A percentile compares a stretch with the other conserved stretches of the same genome.
These are phyloP conservation scores for Malassezia nana DNA, from an alignment of 1,284 basidiomycete genomes.

Conservation along the genomic window DNA sequence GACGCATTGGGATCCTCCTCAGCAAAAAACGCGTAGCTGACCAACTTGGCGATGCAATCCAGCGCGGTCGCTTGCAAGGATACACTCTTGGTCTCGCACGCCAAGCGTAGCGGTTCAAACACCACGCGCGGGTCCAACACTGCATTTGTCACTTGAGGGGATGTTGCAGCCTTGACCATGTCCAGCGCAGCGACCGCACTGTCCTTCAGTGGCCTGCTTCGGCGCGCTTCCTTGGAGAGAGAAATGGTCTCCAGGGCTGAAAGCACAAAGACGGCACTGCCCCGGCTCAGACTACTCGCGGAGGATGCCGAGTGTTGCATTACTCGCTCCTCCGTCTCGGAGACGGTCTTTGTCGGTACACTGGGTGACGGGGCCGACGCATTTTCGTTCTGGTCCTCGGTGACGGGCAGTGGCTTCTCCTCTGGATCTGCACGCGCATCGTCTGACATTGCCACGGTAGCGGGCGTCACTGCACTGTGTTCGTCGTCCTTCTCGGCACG, in stretches of 20 bases:
- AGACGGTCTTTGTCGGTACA: background rate
- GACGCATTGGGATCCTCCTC: slow-evolving; percentile 35
- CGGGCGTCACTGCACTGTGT: background rate
- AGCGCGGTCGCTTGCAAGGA: slow-evolving; percentile 37
- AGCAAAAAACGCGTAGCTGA: slow-evolving; percentile 46
- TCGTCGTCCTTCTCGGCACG: background rate
- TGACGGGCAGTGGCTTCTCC: background rate
- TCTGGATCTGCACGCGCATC: background rate
- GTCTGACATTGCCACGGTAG: background rate
- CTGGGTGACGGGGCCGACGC: background rate
- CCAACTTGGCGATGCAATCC: slow-evolving; percentile 47
- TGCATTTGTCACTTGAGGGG: background rate
- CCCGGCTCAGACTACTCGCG: slow-evolving; percentile 30
- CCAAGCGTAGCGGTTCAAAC: slow-evolving; percentile 44
- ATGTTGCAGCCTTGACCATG: slow-evolving; percentile 38
- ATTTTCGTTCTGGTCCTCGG: background rate
- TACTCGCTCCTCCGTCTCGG: slow-evolving; percentile 9
- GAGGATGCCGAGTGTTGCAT: slow-evolving; percentile 29
- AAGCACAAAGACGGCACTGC: slow-evolving; percentile 43
- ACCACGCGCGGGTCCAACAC: slow-evolving; percentile 43
- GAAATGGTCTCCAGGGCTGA: slow-evolving; percentile 40
- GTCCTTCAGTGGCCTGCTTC: slow-evolving; percentile 38
- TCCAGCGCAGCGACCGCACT: slow-evolving; percentile 34
- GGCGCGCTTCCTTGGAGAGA: slow-evolving; percentile 37
- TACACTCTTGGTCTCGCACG: slow-evolving; percentile 37